Conservation (phyloP, 805 yeast genomes). For the Candida koratica region DNA sequence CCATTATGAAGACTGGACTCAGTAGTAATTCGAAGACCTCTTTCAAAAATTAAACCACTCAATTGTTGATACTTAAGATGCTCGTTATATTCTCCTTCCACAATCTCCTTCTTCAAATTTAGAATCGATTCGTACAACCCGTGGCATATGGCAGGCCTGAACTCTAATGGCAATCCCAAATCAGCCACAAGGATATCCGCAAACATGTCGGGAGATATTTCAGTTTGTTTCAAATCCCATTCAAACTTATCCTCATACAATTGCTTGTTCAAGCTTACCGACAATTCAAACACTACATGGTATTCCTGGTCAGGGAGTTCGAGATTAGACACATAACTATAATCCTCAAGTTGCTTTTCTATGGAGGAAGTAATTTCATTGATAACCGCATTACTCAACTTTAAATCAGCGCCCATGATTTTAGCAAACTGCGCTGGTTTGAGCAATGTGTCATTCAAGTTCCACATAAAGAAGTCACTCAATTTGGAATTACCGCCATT, state of each 20-base stretch:
- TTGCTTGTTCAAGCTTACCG: conserved; percentile 77
- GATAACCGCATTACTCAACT: conserved; percentile 65
- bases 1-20: conserved; percentile 69
- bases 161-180: conserved; percentile 79
- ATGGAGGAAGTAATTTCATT: conserved; percentile 65
- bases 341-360: conserved; percentile 76
- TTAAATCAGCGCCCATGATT: conserved; percentile 78
- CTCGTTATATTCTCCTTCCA: conserved; percentile 51
- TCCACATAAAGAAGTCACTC: conserved; percentile 73
- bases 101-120: conserved; percentile 73
- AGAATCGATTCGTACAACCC: conserved; percentile 77
- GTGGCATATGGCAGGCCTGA: conserved; percentile 84
- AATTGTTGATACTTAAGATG: conserved; percentile 41
- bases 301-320: conserved; percentile 60
- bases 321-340: conserved; percentile 56
- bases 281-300: conserved; percentile 75
- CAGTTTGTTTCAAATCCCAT: conserved; percentile 68
- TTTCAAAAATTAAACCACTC: conserved; percentile 41
- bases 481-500: conserved; percentile 46
- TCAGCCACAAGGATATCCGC: conserved; percentile 81
- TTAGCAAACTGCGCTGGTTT: conserved; percentile 74
- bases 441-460: conserved; percentile 56
- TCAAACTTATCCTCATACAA: conserved; percentile 90
- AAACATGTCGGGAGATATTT: conserved; percentile 75
- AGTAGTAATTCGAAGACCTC: conserved; percentile 43